Conservation (phyloP, 2,329 filamentous ascomycete genomes). For the Aspergillus proliferans region DNA sequence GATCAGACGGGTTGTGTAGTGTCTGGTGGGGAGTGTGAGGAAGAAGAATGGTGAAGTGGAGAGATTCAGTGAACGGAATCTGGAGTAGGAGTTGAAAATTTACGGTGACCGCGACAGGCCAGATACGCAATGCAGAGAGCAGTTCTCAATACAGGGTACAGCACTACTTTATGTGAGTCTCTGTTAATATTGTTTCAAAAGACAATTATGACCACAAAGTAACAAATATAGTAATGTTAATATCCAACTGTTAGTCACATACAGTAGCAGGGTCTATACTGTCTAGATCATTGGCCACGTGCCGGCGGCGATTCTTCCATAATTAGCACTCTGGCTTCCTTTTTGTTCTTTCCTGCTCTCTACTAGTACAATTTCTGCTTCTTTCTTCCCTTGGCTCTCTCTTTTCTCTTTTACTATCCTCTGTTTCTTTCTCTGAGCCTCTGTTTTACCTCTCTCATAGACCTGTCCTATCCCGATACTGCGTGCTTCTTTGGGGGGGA, state of each 20-base stretch:
- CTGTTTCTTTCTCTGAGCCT: too few relatives aligned
- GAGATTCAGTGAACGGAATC: neutral
- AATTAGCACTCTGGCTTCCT: neutral
- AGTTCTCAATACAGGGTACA: too few relatives aligned
- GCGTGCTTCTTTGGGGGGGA: neutral
- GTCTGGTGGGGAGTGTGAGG: neutral
- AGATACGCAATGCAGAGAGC: neutral
- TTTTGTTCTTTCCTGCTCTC: too few relatives aligned
- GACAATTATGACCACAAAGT: too few relatives aligned
- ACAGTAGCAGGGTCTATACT: neutral
- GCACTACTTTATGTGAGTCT: neutral
- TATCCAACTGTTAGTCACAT: too few relatives aligned
- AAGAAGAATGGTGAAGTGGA: neutral
- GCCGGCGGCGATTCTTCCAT: neutral
- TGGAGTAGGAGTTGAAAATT: conserved; percentile 13
- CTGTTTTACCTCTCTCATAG: neutral
- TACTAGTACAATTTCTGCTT: neutral
- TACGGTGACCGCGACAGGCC: conserved; percentile 16
- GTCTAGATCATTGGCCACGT: neutral
- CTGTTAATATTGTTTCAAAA: neutral
- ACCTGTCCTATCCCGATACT: neutral
- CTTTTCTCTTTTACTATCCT: too few relatives aligned
- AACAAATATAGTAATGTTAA: too few relatives aligned
- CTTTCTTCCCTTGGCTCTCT: too few relatives aligned
- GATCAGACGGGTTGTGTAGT: too few relatives aligned